Base-by-base conservation (phyloP, 1,139 yeast species). In the Nakaseomyces uthaithaninus region DNA sequence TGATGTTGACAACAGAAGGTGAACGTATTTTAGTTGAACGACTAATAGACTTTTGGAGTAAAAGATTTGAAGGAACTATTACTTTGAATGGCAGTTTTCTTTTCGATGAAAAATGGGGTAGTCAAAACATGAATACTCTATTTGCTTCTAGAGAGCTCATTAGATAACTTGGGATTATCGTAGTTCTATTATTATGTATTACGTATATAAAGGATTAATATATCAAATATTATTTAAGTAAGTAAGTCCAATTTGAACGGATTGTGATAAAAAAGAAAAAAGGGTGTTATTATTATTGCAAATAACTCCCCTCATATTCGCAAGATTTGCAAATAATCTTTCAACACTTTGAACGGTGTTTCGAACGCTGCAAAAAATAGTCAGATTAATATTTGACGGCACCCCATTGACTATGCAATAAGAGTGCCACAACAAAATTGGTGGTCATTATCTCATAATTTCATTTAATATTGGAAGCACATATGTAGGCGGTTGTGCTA, bases 101-200 rank as follows among this genome's bases (percentile, higher is more conserved):
- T n/a, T 54, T 54, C 28, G 44, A 53, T 3, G 54, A 54, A 40
- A 51, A 50, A 36, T 59, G 63, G 63, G 62, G 63, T 12, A 54
- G 49, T 9, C 47, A 54, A 23, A 58, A 31, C 11, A 19, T 31
- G 17, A 31, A 19, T 10, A 7, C 35, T 57, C 36, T 37, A 55
- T 2, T 43, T 53, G 5, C 41, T 51, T 11, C 38, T 53, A 18
- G 51, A 54, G 33, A n/a, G n/a, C n/a, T n/a, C n/a, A n/a, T n/a
- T 5, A 50, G 52, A 17, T 42, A 44, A 27, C 27, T 36, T 12
- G 37, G 36, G 17, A 27, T 43, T 10, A n/a, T n/a, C n/a, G n/a
- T n/a, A n/a, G 10, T 27, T 27, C 15, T 14, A 14, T n/a, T 27
- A 27, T 27, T 27, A 27, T 43, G 20, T 39, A 36, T n/a, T 23